Conservation (phyloP, 2,329 filamentous ascomycete species). For the Phoma sp. region DNA sequence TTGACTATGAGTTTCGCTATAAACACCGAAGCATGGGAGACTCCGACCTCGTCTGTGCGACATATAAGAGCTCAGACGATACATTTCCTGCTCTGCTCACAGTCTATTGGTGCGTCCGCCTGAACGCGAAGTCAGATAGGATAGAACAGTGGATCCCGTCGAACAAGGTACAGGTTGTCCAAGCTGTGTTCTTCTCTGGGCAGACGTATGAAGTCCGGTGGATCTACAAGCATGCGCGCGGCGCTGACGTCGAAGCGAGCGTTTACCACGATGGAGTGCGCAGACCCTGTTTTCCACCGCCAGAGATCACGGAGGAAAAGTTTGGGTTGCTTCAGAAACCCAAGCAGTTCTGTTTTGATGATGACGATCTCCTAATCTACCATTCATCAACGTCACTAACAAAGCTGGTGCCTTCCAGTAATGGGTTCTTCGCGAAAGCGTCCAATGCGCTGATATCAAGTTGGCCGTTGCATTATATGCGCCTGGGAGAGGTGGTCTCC, state of each 20-base stretch:
- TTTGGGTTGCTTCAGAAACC: too few species aligned
- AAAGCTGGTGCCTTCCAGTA: background rate
- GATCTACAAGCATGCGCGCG: too few species aligned
- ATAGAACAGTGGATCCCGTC: background rate
- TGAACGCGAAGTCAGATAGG: background rate
- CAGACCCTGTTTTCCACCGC: too few species aligned
- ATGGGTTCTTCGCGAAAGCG: background rate
- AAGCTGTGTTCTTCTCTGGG: too few species aligned
- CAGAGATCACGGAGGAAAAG: too few species aligned
- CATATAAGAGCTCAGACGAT: background rate
- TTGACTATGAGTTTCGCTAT: background rate
- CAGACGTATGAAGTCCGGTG: too few species aligned
- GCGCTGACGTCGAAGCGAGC: too few species aligned
- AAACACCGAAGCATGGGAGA: background rate
- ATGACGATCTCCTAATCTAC: too few species aligned
- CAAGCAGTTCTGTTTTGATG: too few species aligned
- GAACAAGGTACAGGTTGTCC: background rate
- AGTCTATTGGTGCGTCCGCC: too few species aligned
- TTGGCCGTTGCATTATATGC: background rate
- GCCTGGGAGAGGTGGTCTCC: too few species aligned
- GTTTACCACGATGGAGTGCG: too few species aligned
- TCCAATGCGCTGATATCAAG: background rate
- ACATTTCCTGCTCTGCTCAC: background rate
- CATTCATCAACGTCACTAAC: background rate
- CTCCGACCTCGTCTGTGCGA: background rate